Base-by-base conservation (phyloP, 1,284 basidiomycete species). In the Cyathus olla region DNA sequence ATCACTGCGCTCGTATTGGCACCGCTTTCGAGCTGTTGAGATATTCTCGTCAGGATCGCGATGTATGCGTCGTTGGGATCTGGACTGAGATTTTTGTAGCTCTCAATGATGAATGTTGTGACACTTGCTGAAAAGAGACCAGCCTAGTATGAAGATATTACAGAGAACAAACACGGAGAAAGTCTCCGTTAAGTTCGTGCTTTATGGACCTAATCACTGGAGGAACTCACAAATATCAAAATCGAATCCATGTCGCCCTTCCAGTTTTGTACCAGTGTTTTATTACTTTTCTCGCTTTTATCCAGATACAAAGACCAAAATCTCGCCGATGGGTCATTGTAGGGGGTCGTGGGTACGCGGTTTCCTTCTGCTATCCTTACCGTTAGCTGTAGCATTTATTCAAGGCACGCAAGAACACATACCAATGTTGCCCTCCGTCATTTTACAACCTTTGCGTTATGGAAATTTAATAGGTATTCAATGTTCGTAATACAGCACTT, bases 121-220 rank as follows among this genome's bases (percentile, higher is more conserved):
- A 84, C 66, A 35, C 78, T 80, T 2, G 80, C 81, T 47, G 83
- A 83, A 63, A 85, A 84, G 5, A 85, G 71, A 68, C 82, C 83
- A 52, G 83, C 77, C 79, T 81, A 51, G 2, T 17, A 55, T 39
- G 26, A 54, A 61, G 57, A 35, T 29, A 24, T 52, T 46, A 21
- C 17, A 27, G 17, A 48, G 17, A 28, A 46, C 15, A 50, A 17
- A 39, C 26, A 35, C 26, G 26, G 24, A 26, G 35, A 44, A 13
- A 39, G 6, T 6, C 8, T 35, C 31, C 13, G 31, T 35, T 35
- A 35, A 35, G 31, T 35, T 13, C 31, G 6, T 35, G 31, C 6
- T 13, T 8, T 35, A 35, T 35, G 31, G 13, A 21, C 50, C 50
- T 46, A 15, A 24, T 24, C 44, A 35, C 29, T 15, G 13, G 2